Base-by-base conservation (phyloP, 2,329 filamentous ascomycete genomes). In the Claviceps maximensis region DNA sequence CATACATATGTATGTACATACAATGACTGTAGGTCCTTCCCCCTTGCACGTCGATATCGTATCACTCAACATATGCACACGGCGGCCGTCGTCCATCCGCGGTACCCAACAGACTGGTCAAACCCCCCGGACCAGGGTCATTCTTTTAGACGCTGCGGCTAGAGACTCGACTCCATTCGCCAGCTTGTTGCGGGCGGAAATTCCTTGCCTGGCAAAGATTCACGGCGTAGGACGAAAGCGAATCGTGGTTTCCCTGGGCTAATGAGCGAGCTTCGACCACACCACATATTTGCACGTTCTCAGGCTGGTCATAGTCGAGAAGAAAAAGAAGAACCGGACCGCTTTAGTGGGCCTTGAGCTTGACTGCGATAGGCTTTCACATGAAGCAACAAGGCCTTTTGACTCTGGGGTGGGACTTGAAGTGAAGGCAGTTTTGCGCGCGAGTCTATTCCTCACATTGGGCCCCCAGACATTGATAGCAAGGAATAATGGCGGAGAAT, bases 41-140 rank as follows among this genome's bases (percentile, higher is more conserved):
- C 41, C 48, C 36, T 40, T 41, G 27, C n/a, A 44, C 36, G 19
- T 38, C 36, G 33, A 49, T 38, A 49, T 36, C 21, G 47, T 40
- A 49, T 40, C 23, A 49, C 47, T 25, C 48, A 31, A 31, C 23
- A 46, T 31, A 33, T 44, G n/a, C 27, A 45, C 40, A 45, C 33
- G 40, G 19, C 27, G 23, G 29, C 45, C 6, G 33, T 23, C 49
- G 29, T 40, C n/a, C 52, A 36, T 51, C 44, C 45, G 49, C 49
- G 44, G 49, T 51, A 51, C 27, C 52, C 52, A 48, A 38, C 45
- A 45, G 38, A 51, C 27, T 52, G 46, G 47, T 49, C 50, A 54
- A 49, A 27, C 27, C 42, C 25, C 21, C 42, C 44, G 42, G 21
- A n/a, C 44, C 17, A 29, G 48, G 42, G 44, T 44, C 13, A 19